These are phyloP conservation scores for Botryosphaeria dothidea DNA, from an alignment of 2,329 filamentous ascomycete species.

Conservation along the genomic window DNA sequence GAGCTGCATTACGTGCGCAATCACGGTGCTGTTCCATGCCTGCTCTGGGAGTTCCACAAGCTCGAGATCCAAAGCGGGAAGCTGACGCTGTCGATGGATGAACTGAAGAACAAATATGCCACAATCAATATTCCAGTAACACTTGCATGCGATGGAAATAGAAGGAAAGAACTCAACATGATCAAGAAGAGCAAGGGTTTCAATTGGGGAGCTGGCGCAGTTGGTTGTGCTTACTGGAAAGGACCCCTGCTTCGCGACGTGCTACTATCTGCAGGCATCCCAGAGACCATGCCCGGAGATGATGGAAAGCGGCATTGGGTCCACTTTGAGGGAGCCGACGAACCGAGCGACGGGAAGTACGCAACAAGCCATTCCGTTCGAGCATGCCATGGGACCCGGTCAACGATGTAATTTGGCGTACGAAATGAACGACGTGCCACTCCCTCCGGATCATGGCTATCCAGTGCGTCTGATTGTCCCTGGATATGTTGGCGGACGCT, in stretches of 20 bases:
- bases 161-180: constrained; percentile 62
- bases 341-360: constrained; percentile 49
- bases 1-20: constrained; percentile 56
- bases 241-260: constrained; percentile 57
- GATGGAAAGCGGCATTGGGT: constrained; percentile 41
- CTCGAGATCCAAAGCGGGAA: constrained; percentile 47
- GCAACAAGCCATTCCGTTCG: constrained; percentile 55
- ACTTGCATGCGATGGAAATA: constrained; percentile 62
- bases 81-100: constrained; percentile 46
- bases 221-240: constrained; percentile 62
- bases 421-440: constrained; percentile 53
- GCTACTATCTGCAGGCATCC: constrained; percentile 48
- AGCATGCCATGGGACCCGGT: constrained; percentile 45
- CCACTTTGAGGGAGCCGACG: constrained; percentile 53
- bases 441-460: constrained; percentile 52
- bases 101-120: constrained; percentile 45
- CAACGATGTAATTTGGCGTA: constrained; percentile 51
- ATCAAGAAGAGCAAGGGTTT: constrained; percentile 59
- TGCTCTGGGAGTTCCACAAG: constrained; percentile 53
- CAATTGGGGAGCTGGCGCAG: constrained; percentile 61
- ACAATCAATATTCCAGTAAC: constrained; percentile 46
- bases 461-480: constrained; percentile 55
- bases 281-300: constrained; percentile 29
- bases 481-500: constrained; percentile 54
- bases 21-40: constrained; percentile 54